These are phyloP conservation scores for Lecanosticta acicola DNA, from an alignment of 2,329 filamentous ascomycete species.

Conservation along the genomic window DNA sequence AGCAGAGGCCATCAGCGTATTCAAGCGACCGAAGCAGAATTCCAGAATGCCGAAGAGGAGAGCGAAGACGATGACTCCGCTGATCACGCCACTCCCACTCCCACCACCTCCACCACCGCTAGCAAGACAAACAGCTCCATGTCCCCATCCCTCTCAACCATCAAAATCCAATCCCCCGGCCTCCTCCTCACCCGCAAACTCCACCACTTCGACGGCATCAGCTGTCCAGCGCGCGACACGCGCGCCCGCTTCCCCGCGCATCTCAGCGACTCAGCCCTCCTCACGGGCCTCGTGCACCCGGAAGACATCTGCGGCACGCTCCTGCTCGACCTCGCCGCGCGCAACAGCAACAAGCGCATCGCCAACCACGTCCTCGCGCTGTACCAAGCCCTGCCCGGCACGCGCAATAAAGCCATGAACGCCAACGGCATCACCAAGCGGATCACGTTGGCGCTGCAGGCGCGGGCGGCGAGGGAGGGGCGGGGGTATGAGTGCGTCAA, in stretches of 20 bases:
- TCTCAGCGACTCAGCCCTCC: background rate
- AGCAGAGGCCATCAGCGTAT: background rate
- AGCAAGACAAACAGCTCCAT: background rate
- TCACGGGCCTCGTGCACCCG: constrained; percentile 1
- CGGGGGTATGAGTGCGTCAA: background rate
- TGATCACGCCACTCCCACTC: background rate
- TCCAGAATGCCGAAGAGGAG: too few relatives aligned
- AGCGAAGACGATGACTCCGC: background rate
- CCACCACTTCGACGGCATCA: background rate
- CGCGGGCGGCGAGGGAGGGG: background rate
- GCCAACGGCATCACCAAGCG: background rate
- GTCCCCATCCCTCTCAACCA: background rate
- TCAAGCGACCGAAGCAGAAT: too few relatives aligned
- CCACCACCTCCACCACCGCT: background rate
- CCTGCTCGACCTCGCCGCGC: background rate
- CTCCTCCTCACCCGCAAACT: background rate
- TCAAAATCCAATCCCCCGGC: background rate
- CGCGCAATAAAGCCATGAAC: background rate
- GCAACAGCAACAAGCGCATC: constrained; percentile 1
- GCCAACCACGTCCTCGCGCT: background rate
- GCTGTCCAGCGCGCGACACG: background rate
- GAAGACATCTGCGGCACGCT: constrained; percentile 3
- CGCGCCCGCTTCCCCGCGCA: background rate
- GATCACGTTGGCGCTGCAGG: background rate
- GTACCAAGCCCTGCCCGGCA: background rate